Percentiles rank a stretch among this genome's conserved stretches.
phyloP scores from a whole-genome alignment of 1,284 basidiomycete species.

The Papiliotrema laurentii region DNA sequence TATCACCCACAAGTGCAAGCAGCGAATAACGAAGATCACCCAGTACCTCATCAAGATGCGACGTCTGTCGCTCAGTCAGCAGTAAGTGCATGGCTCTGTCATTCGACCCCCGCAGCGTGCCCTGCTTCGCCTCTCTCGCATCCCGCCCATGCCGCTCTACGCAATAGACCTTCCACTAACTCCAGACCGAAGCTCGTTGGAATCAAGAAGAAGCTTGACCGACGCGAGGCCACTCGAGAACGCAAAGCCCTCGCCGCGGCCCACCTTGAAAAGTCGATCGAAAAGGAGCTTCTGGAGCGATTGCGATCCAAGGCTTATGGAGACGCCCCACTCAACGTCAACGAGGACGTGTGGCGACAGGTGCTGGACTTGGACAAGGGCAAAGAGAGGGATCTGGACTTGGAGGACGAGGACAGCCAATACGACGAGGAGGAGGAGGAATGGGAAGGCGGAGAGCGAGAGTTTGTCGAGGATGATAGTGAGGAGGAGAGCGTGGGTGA shows the following conservation, averaged over 20 bases:
- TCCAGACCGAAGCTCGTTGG: conserved; percentile 84
- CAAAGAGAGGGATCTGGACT: conserved; percentile 51
- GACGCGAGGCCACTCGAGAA: conserved; percentile 89
- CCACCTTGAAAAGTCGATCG: conserved; percentile 89
- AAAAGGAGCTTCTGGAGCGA: conserved; percentile 92
- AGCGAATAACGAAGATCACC: conserved; percentile 96
- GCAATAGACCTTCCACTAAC: neutral
- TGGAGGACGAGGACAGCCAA: conserved; percentile 56
- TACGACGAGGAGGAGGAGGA: conserved; percentile 47
- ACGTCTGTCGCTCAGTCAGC: conserved; percentile 77
- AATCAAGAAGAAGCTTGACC: conserved; percentile 95
- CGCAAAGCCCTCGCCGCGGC: conserved; percentile 92
- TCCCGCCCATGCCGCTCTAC: neutral
- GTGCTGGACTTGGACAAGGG: conserved; percentile 74
- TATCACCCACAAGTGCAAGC: conserved; percentile 97
- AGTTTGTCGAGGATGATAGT: conserved; percentile 73
- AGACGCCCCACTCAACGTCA: conserved; percentile 95
- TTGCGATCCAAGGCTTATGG: conserved; percentile 96
- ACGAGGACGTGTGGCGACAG: conserved; percentile 92
- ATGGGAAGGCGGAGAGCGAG: conserved; percentile 54
- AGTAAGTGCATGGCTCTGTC: conserved; percentile 52
- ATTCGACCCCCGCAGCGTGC: conserved; percentile 2
- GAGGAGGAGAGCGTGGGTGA: conserved; percentile 55
- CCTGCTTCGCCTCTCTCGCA: neutral
- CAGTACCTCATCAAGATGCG: conserved; percentile 99